Base-by-base conservation (phyloP, 495 filamentous ascomycete genomes). In the Aspergillus cristatus region DNA sequence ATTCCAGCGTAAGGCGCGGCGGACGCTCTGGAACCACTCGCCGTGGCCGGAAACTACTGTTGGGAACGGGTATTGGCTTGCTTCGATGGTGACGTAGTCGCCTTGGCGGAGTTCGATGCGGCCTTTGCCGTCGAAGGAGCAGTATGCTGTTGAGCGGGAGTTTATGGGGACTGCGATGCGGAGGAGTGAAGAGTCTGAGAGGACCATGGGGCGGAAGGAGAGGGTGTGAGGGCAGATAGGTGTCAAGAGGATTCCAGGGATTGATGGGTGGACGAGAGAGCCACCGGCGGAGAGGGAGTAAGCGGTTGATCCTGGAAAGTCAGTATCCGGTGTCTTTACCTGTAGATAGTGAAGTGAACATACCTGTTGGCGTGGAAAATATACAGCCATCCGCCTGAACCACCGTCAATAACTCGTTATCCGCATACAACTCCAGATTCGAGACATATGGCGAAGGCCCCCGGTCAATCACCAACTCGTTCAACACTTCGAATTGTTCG, bases 151-250 rank as follows among this genome's bases (percentile, higher is more conserved):
- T 4, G 86, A 88, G 13, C 91, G 85, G 24, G 84, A 89, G 47
- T 80, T 72, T 32, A 74, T 72, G 0, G 91, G 91, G 15, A 98
- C 80, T 15, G 82, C 82, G 40, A 97, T 81, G 34, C 86, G 86
- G 31, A 98, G 75, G 16, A 89, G 76, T 60, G 94, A 80, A 25
- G 81, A 90, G 59, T 98, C 91, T 24, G 84, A 90, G n/a, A 98
- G 78, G n/a, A 98, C 82, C 85, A 98, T 94, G 20, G 91, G 91
- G 7, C 91, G 78, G 76, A 98, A 97, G 25, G 86, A 93, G 14
- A 98, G 72, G 0, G 89, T 96, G 56, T 98, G 91, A 12, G 91
- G 89, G 58, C 91, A 98, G 55, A 98, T 98, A 0, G 93, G 93
- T 2, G 93, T 96, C 33, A 98, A 78, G 11, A 97, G 84, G 55